Evolutionary conservation across 306 rosid genomes (phyloP), one percentile per base, ranked within the genome.

Genomic region (Vigna reflexopilosa): DNA sequence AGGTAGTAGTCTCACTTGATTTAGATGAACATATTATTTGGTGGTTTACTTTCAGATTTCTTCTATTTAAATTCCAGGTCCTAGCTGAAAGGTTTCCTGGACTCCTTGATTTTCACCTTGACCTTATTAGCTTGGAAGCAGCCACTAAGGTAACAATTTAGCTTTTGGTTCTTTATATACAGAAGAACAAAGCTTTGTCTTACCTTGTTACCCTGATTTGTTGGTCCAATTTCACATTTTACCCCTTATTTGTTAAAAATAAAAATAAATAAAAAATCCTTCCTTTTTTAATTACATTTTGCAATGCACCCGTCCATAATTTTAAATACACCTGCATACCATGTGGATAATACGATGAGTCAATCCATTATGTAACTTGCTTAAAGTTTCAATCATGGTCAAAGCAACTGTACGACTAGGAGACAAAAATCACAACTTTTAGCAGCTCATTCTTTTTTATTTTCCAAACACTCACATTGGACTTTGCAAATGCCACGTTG

Each of bases 61-160:
- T 48, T 76, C 54, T 44, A 83, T 86, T 51, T 72, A 50, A 66
- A 58, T 50, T 76, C 59, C 82, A 94, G 97, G 87, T 84, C 75
- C 88, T 95, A 72, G 97, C 98, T 73, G 86, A 86, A 55, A 91
- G 81, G 85, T 89, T 93, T 77, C 90, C 97, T 0, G 75, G 72
- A 75, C 98, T 89, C 63, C 97, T 95, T 80, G 97, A 90, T 81
- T 90, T 95, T 87, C 92, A 91, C 82, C 79, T 62, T 70, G 98
- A 91, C 82, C 90, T 95, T 75, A 81, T 86, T 80, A 90, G 88
- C 89, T 72, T 91, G 76, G 98, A 95, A 81, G 80, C 91, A 70
- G 86, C 95, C 55, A 77, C 97, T 38, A 95, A 95, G 98, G 97
- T 95, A 79, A 20, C 51, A 52, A 72, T 70, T 64, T 81, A 62